These are phyloP conservation scores for Penicillium brasilianum DNA, from an alignment of 2,329 filamentous ascomycete genomes.

Conservation along the genomic window DNA sequence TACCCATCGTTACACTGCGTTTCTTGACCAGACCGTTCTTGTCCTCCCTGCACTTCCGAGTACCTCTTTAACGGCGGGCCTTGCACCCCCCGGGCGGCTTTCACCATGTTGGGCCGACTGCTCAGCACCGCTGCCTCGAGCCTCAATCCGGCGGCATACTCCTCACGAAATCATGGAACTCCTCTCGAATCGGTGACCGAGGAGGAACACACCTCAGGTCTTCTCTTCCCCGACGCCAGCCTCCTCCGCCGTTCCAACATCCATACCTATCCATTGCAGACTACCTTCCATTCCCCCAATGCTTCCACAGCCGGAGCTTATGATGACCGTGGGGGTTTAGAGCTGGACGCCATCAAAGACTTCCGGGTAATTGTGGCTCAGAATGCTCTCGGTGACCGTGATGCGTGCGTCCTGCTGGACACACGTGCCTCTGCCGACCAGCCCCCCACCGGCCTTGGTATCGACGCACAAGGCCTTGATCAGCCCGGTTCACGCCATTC, in stretches of 20 bases:
- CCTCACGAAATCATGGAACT: constrained; percentile 41
- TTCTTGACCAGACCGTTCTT: constrained; percentile 21
- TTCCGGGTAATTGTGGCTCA: constrained; percentile 55
- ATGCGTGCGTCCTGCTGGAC: constrained; percentile 54
- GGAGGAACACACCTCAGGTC: constrained; percentile 55
- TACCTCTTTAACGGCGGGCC: constrained; percentile 21
- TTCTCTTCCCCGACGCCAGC: constrained; percentile 54
- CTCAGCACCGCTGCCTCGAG: constrained; percentile 51
- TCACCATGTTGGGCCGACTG: constrained; percentile 50
- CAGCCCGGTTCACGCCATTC: constrained; percentile 39
- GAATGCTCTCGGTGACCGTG: constrained; percentile 54
- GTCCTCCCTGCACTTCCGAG: constrained; percentile 20
- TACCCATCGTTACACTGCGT: constrained; percentile 33
- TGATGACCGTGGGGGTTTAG: constrained; percentile 54
- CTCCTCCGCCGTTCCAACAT: constrained; percentile 48
- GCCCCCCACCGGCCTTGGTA: constrained; percentile 41
- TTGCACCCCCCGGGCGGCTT: constrained; percentile 12
- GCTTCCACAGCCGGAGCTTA: constrained; percentile 49
- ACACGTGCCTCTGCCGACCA: constrained; percentile 41
- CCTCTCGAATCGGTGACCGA: constrained; percentile 55
- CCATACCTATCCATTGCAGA: constrained; percentile 49
- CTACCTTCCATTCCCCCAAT: constrained; percentile 51
- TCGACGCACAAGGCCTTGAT: constrained; percentile 42
- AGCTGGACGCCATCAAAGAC: constrained; percentile 51
- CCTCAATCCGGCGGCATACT: constrained; percentile 48